A percentile compares a stretch with the other conserved stretches of the same genome.
phyloP scores from a whole-genome alignment of 352 stramenopile genomes.

The Phytophthora sp. region DNA sequence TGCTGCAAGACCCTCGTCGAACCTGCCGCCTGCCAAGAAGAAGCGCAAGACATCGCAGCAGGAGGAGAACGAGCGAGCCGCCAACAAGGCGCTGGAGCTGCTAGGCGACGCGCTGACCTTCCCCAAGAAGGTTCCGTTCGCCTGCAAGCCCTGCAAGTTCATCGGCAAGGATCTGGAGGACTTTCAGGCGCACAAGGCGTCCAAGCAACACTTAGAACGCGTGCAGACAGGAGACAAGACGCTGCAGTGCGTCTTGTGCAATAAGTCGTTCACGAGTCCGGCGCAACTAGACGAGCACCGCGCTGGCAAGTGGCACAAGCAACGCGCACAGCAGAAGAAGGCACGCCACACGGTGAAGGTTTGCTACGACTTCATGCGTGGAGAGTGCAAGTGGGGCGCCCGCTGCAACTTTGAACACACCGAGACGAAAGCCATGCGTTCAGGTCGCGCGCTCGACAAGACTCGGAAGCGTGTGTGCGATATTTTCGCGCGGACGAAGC shows the following conservation, averaged over 20 bases:
- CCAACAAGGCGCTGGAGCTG: constrained; percentile 33
- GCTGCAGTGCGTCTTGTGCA: constrained; percentile 66
- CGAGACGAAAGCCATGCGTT: constrained; percentile 70
- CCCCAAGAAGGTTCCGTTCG: constrained; percentile 82
- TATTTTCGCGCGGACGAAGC: constrained; percentile 46
- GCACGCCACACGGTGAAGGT: constrained; percentile 69
- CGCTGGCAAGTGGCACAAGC: constrained; percentile 84
- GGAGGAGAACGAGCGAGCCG: constrained; percentile 33
- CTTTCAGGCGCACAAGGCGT: constrained; percentile 63
- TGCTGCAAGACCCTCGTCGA: constrained; percentile 30
- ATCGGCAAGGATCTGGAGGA: constrained; percentile 74
- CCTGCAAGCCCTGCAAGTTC: constrained; percentile 82
- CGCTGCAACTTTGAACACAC: constrained; percentile 77
- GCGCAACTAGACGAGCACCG: constrained; percentile 80
- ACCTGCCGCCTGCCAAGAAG: constrained; percentile 29
- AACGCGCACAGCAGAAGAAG: constrained; percentile 72
- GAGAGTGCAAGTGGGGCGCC: constrained; percentile 71
- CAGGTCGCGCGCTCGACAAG: constrained; percentile 52
- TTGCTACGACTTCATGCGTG: constrained; percentile 87
- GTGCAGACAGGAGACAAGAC: constrained; percentile 35
- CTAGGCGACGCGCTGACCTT: constrained; percentile 59
- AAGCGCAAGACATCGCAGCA: constrained; percentile 50
- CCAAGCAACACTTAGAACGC: constrained; percentile 49
- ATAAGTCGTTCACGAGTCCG: constrained; percentile 82
- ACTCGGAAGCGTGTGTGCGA: constrained; percentile 63